Evolutionary conservation across 179 eudicot species (phyloP), one percentile per base, ranked within the genome.

Genomic region (Silene vulgaris): DNA sequence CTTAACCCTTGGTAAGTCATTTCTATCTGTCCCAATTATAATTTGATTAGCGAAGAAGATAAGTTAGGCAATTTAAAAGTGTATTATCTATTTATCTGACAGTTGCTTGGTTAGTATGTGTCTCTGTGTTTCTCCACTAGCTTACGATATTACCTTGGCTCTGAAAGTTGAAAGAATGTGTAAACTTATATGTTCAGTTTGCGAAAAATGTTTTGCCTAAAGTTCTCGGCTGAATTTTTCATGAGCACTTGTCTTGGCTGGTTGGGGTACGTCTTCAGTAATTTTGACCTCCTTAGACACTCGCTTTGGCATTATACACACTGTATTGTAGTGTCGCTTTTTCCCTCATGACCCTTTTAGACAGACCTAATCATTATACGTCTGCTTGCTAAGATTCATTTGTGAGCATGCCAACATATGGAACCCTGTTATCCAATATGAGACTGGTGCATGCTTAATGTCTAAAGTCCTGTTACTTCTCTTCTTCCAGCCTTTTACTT

Each of bases 1-100:
- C 83, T 87, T 91, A 82, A 93, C 98, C 48, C 92, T 96, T n/a
- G 99, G 99, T 96, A 90, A 80, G 72, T 78, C n/a, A 68, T 74
- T 81, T 76, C 72, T 54, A 30, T 54, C 19, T 6, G 54, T 30
- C 48, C 14, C 54, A 0, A 43, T 16, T n/a, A 29, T 54, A 4
- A 61, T 14, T 14, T 48, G 13, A 21, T 26, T 48, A 9, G 12
- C 29, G 62, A 21, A 21, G 11, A 19, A 28, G 52, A 45, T 9
- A 45, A 23, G 0, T 23, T 23, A 23, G 26, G 26, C 26, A 23
- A 23, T 23, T 23, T 23, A 23, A 23, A 23, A 23, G 26, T 23
- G 26, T 23, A 23, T 23, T 23, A 23, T 23, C 26, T 23, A 23
- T 23, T 23, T 23, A 23, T 23, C 26, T 23, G 26, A 23, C 26